Base-by-base conservation (phyloP, 1,284 basidiomycete species). In the Fomitopsis betulina region DNA sequence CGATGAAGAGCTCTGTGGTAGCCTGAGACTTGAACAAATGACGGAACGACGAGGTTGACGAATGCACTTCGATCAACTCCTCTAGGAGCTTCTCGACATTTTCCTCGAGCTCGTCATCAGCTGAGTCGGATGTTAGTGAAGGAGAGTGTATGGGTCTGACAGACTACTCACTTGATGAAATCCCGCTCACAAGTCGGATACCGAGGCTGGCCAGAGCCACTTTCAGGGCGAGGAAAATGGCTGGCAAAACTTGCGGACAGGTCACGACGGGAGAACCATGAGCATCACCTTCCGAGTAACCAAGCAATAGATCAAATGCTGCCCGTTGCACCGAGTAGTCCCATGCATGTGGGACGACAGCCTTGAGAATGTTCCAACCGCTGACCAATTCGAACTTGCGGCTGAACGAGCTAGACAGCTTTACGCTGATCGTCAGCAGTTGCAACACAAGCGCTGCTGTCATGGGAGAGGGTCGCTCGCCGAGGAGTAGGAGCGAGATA, bases 351-450 rank as follows among this genome's bases (percentile, higher is more conserved):
- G 89, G 87, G n/a, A 92, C 64, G 19, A 86, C 78, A 10, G 76
- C 79, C 68, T 82, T 87, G 35, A 92, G 66, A 5, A 85, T 76
- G 54, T 76, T 83, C 90, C 91, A 93, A 17, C 91, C 90, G 60
- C 83, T 84, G 17, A 87, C 83, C 0, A 91, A 74, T 67, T 92
- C 90, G 60, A 92, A 90, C 66, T 88, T 91, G 57, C 85, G 76
- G 56, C 71, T 79, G 72, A 91, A 91, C 2, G 84, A 81, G 8
- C 79, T 68, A 0, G 84, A 84, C 27, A 75, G 69, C 38, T 72
- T 71, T 55, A 86, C 73, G 62, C 84, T 78, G 57, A 87, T 73
- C 25, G 78, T 74, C 49, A 91, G 77, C 38, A 93, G 72, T 9
- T 75, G 75, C 15, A 94, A 74, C 35, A 90, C 75, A 58, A 86